Evolutionary conservation across 2,329 filamentous ascomycete genomes (phyloP).

Genomic region (Blastomyces gilchristii): DNA sequence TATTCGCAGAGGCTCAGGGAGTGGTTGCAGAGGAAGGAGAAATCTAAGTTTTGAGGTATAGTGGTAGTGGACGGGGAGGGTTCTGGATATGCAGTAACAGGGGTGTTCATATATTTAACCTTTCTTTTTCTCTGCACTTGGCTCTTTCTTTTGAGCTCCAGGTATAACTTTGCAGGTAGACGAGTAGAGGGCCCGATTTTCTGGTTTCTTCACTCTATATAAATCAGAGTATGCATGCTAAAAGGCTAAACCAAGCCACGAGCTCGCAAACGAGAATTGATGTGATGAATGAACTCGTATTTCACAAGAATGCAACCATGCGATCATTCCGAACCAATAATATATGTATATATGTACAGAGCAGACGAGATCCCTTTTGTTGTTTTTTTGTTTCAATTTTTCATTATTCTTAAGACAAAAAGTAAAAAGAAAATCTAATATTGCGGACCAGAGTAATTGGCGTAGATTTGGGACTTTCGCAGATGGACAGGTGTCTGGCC

Average conservation of each 20-base stretch:
- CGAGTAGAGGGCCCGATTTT: too few species aligned
- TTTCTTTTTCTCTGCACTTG: not conserved
- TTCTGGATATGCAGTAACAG: not conserved
- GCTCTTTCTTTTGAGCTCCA: not conserved
- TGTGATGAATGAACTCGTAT: conserved; percentile 8
- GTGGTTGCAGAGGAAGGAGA: conserved; percentile 1
- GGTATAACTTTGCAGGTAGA: not conserved
- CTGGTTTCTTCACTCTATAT: not conserved
- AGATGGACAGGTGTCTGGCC: conserved; percentile 64
- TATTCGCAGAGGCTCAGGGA: conserved; percentile 22
- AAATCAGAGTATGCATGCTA: not conserved
- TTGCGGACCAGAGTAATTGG: conserved; percentile 31
- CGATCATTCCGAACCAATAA: conserved; percentile 18
- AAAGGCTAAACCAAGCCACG: not conserved
- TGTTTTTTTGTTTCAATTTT: conserved; percentile 18
- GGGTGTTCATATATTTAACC: not conserved
- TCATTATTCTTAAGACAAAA: conserved; percentile 15
- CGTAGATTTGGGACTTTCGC: conserved; percentile 44
- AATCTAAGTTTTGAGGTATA: not conserved
- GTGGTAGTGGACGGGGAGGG: not conserved
- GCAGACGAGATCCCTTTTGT: conserved; percentile 5
- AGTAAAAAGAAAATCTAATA: conserved; percentile 20
- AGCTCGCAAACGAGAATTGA: conserved; percentile 1
- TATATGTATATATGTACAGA: conserved; percentile 5
- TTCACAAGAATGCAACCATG: conserved; percentile 19